Conservation (phyloP, 208 protist genomes). For the Leishmania turanica region DNA sequence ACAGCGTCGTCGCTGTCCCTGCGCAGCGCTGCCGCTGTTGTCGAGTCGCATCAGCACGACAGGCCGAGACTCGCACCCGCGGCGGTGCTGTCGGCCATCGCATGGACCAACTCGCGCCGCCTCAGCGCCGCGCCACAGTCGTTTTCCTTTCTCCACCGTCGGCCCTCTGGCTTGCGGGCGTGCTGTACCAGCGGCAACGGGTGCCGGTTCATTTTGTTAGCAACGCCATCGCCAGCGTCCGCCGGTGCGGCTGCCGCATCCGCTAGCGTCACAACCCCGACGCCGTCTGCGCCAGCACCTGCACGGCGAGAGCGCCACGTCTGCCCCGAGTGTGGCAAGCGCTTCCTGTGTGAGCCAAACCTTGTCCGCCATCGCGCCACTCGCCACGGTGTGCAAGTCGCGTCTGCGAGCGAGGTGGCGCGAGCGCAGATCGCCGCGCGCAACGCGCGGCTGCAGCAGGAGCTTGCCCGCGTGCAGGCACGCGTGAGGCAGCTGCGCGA, state of each 20-base stretch:
- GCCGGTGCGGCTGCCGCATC: neutral
- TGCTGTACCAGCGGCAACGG: neutral
- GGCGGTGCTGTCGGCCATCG: neutral
- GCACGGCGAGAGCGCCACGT: conserved; percentile 10
- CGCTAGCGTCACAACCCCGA: neutral
- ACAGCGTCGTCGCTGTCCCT: neutral
- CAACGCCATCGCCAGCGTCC: neutral
- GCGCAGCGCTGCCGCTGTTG: neutral
- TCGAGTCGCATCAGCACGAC: neutral
- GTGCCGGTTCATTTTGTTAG: neutral
- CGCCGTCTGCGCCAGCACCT: neutral
- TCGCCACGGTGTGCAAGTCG: conserved; percentile 45
- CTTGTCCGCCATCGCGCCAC: conserved; percentile 52
- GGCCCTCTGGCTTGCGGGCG: neutral
- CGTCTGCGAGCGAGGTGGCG: conserved; percentile 30
- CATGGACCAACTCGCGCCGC: neutral
- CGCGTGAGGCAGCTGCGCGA: conserved; percentile 23
- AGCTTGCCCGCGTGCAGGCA: conserved; percentile 13
- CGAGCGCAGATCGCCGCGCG: conserved; percentile 25
- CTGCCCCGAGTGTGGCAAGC: conserved; percentile 80
- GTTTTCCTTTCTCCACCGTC: neutral
- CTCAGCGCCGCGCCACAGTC: neutral
- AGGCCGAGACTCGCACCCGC: neutral
- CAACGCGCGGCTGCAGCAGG: conserved; percentile 30
- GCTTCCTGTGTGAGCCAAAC: conserved; percentile 52